Conservation (phyloP, 345 rosid genomes). For the Aethionema arabicum region DNA sequence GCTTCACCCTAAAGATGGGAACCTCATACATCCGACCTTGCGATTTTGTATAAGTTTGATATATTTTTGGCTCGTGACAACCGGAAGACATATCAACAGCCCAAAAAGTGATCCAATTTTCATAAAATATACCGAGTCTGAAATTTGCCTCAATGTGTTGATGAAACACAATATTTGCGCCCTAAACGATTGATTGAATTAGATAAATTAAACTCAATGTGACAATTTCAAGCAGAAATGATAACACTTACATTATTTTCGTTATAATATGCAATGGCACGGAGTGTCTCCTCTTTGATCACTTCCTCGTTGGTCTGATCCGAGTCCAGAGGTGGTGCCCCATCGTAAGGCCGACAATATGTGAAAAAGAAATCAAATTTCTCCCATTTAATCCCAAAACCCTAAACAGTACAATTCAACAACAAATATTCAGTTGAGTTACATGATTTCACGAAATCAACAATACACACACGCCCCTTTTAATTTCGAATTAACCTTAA, state of each 20-base stretch:
- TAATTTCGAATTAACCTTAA: too few relatives aligned
- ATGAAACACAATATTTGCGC: constrained; percentile 3
- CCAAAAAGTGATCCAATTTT: constrained; percentile 10
- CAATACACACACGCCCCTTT: too few relatives aligned
- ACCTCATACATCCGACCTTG: neutral
- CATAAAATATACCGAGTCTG: neutral
- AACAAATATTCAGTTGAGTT: too few relatives aligned
- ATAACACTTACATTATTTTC: constrained; percentile 6
- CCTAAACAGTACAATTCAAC: too few relatives aligned
- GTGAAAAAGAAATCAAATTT: too few relatives aligned
- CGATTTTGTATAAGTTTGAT: neutral
- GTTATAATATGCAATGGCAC: neutral
- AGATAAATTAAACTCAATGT: too few relatives aligned
- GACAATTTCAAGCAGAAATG: too few relatives aligned
- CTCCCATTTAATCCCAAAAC: too few relatives aligned
- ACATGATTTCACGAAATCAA: too few relatives aligned
- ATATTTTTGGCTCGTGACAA: neutral
- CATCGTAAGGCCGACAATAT: neutral
- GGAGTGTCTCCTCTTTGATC: neutral
- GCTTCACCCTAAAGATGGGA: neutral
- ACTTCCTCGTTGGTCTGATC: neutral
- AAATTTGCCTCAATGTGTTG: constrained; percentile 6
- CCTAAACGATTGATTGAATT: neutral
- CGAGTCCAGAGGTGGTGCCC: neutral
- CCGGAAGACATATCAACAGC: constrained; percentile 11